Conservation (phyloP, 148 eudicot genomes). For the Cornus controversa region DNA sequence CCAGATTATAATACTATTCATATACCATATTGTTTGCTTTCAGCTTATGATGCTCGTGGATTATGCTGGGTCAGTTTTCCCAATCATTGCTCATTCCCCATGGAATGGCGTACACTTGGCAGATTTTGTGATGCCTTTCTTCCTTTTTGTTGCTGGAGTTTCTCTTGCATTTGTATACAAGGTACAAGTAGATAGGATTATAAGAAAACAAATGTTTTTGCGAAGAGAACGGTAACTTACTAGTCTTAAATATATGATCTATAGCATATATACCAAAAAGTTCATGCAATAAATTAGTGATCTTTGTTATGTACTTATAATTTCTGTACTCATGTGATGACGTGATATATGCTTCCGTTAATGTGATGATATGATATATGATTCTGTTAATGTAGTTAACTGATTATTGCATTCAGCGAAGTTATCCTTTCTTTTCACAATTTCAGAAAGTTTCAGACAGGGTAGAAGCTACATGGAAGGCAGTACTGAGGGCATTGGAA, state of each 20-base stretch:
- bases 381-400: neutral
- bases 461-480: slow-evolving; percentile 67
- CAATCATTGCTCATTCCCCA: slow-evolving; percentile 70
- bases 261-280: neutral
- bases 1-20: neutral
- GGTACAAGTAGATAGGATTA: slow-evolving; percentile 31
- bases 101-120: slow-evolving; percentile 90
- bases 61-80: slow-evolving; percentile 73
- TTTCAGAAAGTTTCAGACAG: slow-evolving; percentile 64
- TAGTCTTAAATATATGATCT: neutral
- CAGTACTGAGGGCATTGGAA: slow-evolving; percentile 45
- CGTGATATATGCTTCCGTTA: neutral
- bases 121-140: slow-evolving; percentile 89
- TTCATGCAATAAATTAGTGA: neutral
- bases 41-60: slow-evolving; percentile 92
- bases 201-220: neutral
- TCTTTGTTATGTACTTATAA: neutral
- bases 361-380: neutral
- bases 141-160: slow-evolving; percentile 80
- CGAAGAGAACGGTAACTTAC: neutral
- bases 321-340: neutral
- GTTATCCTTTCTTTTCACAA: slow-evolving; percentile 9
- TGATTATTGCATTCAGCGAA: slow-evolving; percentile 3
- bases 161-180: slow-evolving; percentile 75
- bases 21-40: neutral